Evolutionary conservation across 805 yeast species (phyloP), one percentile per base, ranked within the genome.

Genomic region (Deakozyma indianensis): DNA sequence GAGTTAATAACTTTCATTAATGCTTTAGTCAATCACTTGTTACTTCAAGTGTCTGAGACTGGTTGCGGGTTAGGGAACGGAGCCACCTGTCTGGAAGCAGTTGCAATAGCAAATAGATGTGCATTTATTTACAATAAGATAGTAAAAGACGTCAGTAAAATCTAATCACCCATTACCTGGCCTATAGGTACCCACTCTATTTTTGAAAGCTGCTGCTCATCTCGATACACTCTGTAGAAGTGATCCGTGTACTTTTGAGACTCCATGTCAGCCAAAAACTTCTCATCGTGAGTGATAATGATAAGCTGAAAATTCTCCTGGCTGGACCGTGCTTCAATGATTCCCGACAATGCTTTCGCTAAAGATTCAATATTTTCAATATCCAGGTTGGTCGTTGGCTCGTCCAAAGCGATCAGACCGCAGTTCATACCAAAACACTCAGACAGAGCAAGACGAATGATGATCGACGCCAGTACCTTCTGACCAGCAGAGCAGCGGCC

Each of bases 401-500:
- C 99, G 63, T 92, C 99, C 35, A 92, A 69, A 0, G 97, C 95
- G 54, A 92, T 85, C 63, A 92, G 83, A 43, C 98, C 98, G 66
- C 96, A 90, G 57, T 83, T 85, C 1, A 79, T 72, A 4, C 98
- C 97, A 67, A 92, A 90, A 56, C 96, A 85, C 62, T 92, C 97
- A 1, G 97, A 92, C 42, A 92, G 67, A 0, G 96, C 96, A 46
- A 92, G 65, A 46, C 99, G 70, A 47, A 92, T 90, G 25, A 92
- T 78, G 42, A 92, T 88, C 35, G 94, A 81, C 0, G 97, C 96
- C 41, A 92, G 64, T 3, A 92, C 96, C 56, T 87, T 85, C 62
- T 92, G 99, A 0, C 99, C 99, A 0, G 98, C 97, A 1, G 96
- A 85, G 60, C 99, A 92, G 47, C 98, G 67, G 0, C 98, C 99